Conservation (phyloP, 2,329 filamentous ascomycete species). For the Colletotrichum sp. region DNA sequence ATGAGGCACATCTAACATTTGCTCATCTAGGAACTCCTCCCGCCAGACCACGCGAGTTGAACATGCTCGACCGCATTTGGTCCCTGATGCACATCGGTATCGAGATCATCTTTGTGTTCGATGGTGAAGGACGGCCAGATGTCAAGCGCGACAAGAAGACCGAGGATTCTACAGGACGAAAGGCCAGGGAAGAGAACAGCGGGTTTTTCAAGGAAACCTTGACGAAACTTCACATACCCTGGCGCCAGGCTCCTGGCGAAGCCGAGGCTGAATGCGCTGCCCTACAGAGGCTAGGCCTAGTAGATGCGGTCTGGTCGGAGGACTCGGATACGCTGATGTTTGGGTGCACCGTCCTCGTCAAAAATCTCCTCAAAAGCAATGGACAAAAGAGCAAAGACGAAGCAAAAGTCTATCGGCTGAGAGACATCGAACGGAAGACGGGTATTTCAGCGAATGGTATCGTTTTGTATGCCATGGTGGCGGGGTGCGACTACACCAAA, state of each 20-base stretch:
- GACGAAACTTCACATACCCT: constrained; percentile 41
- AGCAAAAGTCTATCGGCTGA: constrained; percentile 9
- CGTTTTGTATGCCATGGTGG: constrained; percentile 27
- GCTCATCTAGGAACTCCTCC: background rate
- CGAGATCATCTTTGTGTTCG: constrained; percentile 59
- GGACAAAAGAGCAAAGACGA: constrained; percentile 16
- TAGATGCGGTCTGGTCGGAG: constrained; percentile 54
- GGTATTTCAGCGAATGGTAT: constrained; percentile 23
- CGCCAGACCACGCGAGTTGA: background rate
- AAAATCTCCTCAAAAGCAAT: background rate
- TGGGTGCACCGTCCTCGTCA: constrained; percentile 41
- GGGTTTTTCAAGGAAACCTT: constrained; percentile 38
- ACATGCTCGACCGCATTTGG: background rate
- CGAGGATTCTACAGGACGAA: background rate
- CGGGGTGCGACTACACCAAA: constrained; percentile 27
- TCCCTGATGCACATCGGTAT: constrained; percentile 54
- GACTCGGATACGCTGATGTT: constrained; percentile 54
- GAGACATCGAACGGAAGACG: background rate
- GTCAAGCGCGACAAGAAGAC: background rate
- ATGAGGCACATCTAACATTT: background rate
- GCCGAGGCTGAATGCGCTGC: constrained; percentile 52
- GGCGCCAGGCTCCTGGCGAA: constrained; percentile 49
- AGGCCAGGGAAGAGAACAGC: background rate
- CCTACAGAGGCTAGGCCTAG: constrained; percentile 45
- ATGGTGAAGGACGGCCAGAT: constrained; percentile 46